Evolutionary conservation across 2,329 filamentous ascomycete genomes (phyloP).

Genomic region (Ophiostoma ulmi): DNA sequence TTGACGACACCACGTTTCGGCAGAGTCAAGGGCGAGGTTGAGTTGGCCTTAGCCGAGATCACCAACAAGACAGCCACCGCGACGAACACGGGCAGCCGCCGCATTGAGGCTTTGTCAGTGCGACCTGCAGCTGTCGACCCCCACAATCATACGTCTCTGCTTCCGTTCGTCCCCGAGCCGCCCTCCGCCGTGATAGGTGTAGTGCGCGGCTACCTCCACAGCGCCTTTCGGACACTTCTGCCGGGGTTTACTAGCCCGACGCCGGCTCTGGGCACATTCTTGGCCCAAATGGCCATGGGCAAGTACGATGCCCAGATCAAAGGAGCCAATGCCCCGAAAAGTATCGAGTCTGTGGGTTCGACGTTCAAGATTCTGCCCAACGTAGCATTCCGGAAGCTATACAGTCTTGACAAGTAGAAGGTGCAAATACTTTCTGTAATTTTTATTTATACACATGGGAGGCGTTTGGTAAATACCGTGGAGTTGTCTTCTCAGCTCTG

Average conservation of each 20-base stretch:
- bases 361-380: conserved; percentile 23
- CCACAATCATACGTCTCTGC: conserved; percentile 38
- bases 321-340: conserved; percentile 26
- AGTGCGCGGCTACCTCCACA: conserved; percentile 29
- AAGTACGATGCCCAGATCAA: conserved; percentile 31
- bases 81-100: conserved; percentile 26
- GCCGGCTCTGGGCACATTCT: conserved; percentile 39
- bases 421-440: neutral
- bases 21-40: conserved; percentile 62
- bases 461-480: neutral
- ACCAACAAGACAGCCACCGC: conserved; percentile 30
- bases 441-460: neutral
- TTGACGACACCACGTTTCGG: conserved; percentile 54
- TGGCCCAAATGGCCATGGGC: conserved; percentile 45
- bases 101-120: conserved; percentile 51
- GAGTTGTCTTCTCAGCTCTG: neutral
- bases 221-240: conserved; percentile 29
- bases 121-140: conserved; percentile 58
- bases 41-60: conserved; percentile 54
- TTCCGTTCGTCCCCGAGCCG: conserved; percentile 39
- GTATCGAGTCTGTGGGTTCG: conserved; percentile 30
- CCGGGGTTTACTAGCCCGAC: conserved; percentile 40
- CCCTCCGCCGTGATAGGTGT: conserved; percentile 16
- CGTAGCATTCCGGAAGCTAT: conserved; percentile 22
- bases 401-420: conserved; percentile 10